phyloP scores from a whole-genome alignment of 1,139 yeast species.

The Pichia sp. region DNA sequence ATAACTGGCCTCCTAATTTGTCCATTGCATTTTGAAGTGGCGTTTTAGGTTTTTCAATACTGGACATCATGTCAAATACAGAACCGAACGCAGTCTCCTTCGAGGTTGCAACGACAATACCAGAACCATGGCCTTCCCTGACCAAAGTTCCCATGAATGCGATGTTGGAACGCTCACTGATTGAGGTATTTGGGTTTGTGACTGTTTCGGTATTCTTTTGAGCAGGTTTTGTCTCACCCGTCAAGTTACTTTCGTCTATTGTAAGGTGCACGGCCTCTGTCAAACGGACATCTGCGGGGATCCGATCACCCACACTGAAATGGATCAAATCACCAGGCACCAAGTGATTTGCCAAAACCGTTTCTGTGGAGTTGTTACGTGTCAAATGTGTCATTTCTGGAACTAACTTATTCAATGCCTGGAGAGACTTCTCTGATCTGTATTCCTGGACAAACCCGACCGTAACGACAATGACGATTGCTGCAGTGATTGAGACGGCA shows the following conservation, averaged over 20 bases:
- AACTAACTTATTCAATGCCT: slow-evolving; percentile 84
- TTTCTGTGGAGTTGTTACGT: slow-evolving; percentile 67
- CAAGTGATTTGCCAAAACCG: slow-evolving; percentile 73
- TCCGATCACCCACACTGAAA: slow-evolving; percentile 85
- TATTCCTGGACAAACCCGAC: slow-evolving; percentile 97
- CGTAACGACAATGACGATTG: slow-evolving; percentile 83
- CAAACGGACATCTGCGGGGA: slow-evolving; percentile 89
- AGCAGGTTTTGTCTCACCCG: slow-evolving; percentile 91
- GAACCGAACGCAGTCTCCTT: slow-evolving; percentile 84
- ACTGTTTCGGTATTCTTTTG: slow-evolving; percentile 45
- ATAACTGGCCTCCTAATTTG: slow-evolving; percentile 83
- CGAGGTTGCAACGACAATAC: slow-evolving; percentile 90
- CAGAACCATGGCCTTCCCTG: slow-evolving; percentile 89
- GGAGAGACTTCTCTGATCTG: slow-evolving; percentile 86
- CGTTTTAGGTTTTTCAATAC: slow-evolving; percentile 91
- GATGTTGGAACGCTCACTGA: slow-evolving; percentile 62
- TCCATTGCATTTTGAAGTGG: slow-evolving; percentile 95
- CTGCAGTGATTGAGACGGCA: slow-evolving; percentile 82
- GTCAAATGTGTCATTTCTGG: slow-evolving; percentile 92
- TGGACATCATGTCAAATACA: slow-evolving; percentile 86
- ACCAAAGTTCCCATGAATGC: slow-evolving; percentile 97
- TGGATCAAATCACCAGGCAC: slow-evolving; percentile 95
- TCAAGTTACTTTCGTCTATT: slow-evolving; percentile 86
- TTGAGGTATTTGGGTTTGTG: slow-evolving; percentile 21
- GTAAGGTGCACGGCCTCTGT: slow-evolving; percentile 70